A percentile compares a stretch with the other conserved stretches of the same genome.
phyloP scores from a whole-genome alignment of 2,329 filamentous ascomycete species.

The Fusarium protoensiforme region DNA sequence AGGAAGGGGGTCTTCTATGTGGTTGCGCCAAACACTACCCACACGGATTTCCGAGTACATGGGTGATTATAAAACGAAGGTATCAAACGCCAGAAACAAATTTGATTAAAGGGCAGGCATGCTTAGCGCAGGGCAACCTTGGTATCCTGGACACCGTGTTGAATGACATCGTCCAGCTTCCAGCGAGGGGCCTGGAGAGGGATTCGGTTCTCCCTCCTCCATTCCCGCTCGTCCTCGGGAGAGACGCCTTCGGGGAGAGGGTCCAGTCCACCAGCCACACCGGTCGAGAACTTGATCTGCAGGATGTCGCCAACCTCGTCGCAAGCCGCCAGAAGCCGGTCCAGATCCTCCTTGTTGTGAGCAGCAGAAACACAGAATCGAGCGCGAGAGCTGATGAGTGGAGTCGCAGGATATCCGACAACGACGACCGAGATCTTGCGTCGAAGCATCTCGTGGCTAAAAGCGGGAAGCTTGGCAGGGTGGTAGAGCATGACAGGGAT shows the following conservation, averaged over 20 bases:
- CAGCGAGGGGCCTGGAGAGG: conserved; percentile 83
- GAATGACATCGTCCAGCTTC: conserved; percentile 85
- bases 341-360: conserved; percentile 98
- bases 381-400: conserved; percentile 91
- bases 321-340: conserved; percentile 87
- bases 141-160: conserved; percentile 78
- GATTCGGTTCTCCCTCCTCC: conserved; percentile 70
- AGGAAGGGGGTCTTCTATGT: conserved; percentile 35
- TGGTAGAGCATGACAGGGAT: conserved; percentile 95
- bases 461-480: conserved; percentile 98
- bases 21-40: conserved; percentile 38
- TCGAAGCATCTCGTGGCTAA: conserved; percentile 98
- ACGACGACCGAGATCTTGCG: conserved; percentile 98
- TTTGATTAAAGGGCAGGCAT: conserved; percentile 23
- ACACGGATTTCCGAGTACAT: conserved; percentile 21
- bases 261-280: conserved; percentile 87
- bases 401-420: conserved; percentile 96
- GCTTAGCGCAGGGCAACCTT: conserved; percentile 75
- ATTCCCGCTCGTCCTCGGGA: conserved; percentile 77
- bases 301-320: conserved; percentile 92
- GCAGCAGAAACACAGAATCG: conserved; percentile 96
- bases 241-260: conserved; percentile 78
- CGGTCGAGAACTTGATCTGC: conserved; percentile 97
- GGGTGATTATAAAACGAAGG: conserved; percentile 25
- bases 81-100: conserved; percentile 41